Evolutionary conservation across 139 green algal species (phyloP), one percentile per base, ranked within the genome.

Genomic region (Haematococcus sp.): DNA sequence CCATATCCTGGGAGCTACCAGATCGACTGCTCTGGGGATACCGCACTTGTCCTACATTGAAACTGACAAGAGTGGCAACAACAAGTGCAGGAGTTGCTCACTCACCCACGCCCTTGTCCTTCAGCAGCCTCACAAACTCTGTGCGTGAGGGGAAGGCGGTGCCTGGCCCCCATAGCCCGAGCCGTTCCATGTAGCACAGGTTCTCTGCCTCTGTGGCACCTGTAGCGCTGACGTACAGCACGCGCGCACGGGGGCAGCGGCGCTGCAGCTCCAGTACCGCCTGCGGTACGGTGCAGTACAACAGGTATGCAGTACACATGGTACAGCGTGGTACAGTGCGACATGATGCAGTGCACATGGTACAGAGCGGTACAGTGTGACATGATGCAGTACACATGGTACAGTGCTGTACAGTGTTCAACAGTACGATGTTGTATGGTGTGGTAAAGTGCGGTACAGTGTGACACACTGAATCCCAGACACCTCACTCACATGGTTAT

Each of bases 151-250:
- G 20, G 68, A 87, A 90, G 34, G 80, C 58, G 28, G 71, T 81
- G n/a, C 69, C 75, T 2, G 51, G 27, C 13, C 86, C 87, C 86
- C 87, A 92, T 67, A 91, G 76, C 9, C 86, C 88, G 27, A 93
- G 77, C 5, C 88, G 77, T 54, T 71, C 76, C 86, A 91, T 89
- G 76, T 91, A 93, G 40, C 77, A 77, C 75, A 91, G 73, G 82
- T 91, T 88, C 46, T 81, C 66, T 19, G 71, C 46, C 60, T 93
- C 88, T 0, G 86, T 88, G 34, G 83, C 87, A 13, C 82, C 83
- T 4, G 87, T 91, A 27, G 88, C 88, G 44, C 61, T 81, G 20
- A 86, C 81, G 34, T 93, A 93, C 65, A 93, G 63, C n/a, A 93
- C 68, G 20, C 86, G 76, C 0, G 83, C 84, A 3, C 84, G 74